Evolutionary conservation across 164 flowering plant genomes (phyloP), one percentile per base, ranked within the genome.

Genomic region (Umbilicus rupestris): DNA sequence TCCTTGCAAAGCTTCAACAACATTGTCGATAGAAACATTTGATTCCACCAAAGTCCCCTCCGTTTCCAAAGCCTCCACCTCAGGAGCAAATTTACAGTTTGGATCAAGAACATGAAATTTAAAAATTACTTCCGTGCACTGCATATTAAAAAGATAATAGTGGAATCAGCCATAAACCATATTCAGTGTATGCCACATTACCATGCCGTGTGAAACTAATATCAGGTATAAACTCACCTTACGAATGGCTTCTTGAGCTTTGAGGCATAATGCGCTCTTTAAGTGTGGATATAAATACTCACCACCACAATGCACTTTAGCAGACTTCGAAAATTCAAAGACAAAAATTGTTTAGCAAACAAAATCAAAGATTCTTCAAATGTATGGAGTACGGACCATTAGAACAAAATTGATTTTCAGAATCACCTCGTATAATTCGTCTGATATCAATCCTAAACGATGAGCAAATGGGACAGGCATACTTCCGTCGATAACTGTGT

Each of bases 341-440:
- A 15, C 5, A 5, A 50, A 47, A 10, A 24, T 26, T 33, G 19
- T 31, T 62, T 1, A n/a, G 39, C 9, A 62, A 31, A 19, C 31
- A 12, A 17, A 31, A 8, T 20, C 55, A 59, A 59, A 59, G 17
- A 14, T 3, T 59, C 19, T 28, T 12, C 37, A 26, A 59, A 59
- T n/a, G n/a, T n/a, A n/a, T n/a, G n/a, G 11, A 5, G 19, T 15
- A 28, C 12, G 33, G 37, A 28, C 28, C 3, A 59, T 28, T 26
- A n/a, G 3, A 62, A 30, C 17, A 62, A 16, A 31, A 30, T 3
- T 14, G 29, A 55, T 6, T 14, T 28, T 55, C 16, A 7, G 24
- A 62, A 19, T 62, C 15, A 62, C 65, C 66, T 69, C 66, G 24
- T 60, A 69, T 14, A 69, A 37, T 29, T 69, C 71, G 28, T 62